Conservation (phyloP, 2,329 filamentous ascomycete species). For the Pseudogymnoascus sp. region DNA sequence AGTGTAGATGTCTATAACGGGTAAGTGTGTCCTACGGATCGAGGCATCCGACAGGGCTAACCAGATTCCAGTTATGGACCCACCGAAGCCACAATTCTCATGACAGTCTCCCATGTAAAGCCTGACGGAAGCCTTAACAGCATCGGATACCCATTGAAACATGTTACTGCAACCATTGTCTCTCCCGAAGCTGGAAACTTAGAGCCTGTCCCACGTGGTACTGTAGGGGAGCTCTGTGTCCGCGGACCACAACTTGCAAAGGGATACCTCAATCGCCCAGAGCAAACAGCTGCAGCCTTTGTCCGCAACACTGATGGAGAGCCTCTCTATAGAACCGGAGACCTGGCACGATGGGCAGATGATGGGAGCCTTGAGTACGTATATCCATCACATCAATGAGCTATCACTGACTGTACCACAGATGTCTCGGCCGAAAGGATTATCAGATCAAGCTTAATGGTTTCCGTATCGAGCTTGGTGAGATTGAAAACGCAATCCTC, state of each 20-base stretch:
- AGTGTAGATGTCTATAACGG: background rate
- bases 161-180: constrained; percentile 34
- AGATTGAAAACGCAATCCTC: constrained; percentile 31
- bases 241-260: constrained; percentile 10
- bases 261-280: constrained; percentile 14
- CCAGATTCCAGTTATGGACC: constrained; percentile 7
- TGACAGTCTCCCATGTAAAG: constrained; percentile 9
- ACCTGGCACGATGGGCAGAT: constrained; percentile 27
- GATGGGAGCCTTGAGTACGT: constrained; percentile 27
- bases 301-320: constrained; percentile 9
- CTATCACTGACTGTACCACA: background rate
- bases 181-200: constrained; percentile 19
- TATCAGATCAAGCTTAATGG: constrained; percentile 45
- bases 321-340: constrained; percentile 31
- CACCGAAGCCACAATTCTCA: constrained; percentile 10
- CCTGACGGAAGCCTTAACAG: background rate
- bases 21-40: background rate
- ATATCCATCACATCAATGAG: background rate
- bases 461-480: constrained; percentile 39
- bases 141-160: constrained; percentile 12
- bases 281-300: constrained; percentile 15
- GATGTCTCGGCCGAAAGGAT: constrained; percentile 45
- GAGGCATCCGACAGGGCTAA: background rate
- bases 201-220: constrained; percentile 5
- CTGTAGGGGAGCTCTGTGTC: constrained; percentile 12